phyloP scores from a whole-genome alignment of 345 rosid species.

The Triadica sebifera region DNA sequence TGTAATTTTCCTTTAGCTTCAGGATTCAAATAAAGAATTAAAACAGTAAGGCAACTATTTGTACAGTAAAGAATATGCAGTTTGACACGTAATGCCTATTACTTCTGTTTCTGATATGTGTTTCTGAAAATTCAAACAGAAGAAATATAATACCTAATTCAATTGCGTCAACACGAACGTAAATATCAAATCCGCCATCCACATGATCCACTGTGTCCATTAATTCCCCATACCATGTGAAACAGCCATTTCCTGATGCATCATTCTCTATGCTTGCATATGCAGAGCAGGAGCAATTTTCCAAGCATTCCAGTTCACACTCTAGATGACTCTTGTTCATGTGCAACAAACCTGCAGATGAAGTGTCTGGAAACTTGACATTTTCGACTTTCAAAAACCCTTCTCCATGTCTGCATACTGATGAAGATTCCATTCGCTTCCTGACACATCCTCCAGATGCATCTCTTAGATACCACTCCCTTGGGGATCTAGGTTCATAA shows the following conservation, averaged over 20 bases:
- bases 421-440: not conserved
- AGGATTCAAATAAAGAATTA: not conserved
- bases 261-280: not conserved
- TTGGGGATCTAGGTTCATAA: constrained; percentile 1
- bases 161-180: constrained; percentile 24
- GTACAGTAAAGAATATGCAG: not conserved
- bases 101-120: not conserved
- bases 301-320: constrained; percentile 9
- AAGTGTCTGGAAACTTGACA: constrained; percentile 10
- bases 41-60: not conserved
- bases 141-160: constrained; percentile 17
- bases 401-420: constrained; percentile 7
- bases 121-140: not conserved
- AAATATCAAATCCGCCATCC: not conserved
- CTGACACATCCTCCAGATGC: constrained; percentile 15
- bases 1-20: no score
- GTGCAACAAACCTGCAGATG: not conserved
- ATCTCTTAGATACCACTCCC: constrained; percentile 7
- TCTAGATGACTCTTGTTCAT: not conserved
- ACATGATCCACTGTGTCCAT: not conserved
- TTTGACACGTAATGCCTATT: not conserved
- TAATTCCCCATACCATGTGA: constrained; percentile 22
- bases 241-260: constrained; percentile 7
- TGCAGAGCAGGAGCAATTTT: constrained; percentile 12
- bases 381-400: constrained; percentile 12